These are phyloP conservation scores for Mallotus nudiflorus DNA, from an alignment of 345 rosid species.

Conservation along the genomic window DNA sequence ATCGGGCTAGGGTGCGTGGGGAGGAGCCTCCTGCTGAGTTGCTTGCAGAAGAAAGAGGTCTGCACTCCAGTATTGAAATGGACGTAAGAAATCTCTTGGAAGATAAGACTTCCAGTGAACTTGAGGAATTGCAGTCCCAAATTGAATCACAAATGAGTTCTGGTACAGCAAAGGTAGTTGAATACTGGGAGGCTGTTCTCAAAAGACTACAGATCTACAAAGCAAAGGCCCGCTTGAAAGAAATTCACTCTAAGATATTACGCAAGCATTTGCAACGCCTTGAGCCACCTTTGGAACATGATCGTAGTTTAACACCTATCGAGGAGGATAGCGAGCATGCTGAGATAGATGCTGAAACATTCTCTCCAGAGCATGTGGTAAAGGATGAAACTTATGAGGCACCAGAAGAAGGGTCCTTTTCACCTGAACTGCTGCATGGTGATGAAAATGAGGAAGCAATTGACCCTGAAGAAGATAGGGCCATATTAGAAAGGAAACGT, in stretches of 20 bases:
- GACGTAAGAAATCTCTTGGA: slow-evolving; percentile 79
- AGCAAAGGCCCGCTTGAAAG: slow-evolving; percentile 97
- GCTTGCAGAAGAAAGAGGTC: slow-evolving; percentile 89
- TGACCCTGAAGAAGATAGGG: slow-evolving; percentile 94
- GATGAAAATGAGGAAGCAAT: slow-evolving; percentile 84
- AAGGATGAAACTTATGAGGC: slow-evolving; percentile 51
- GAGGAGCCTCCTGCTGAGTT: slow-evolving; percentile 92
- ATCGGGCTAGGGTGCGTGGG: slow-evolving; percentile 92
- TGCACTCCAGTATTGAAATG: slow-evolving; percentile 83
- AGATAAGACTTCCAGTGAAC: slow-evolving; percentile 71
- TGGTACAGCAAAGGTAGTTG: slow-evolving; percentile 93
- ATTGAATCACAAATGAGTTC: slow-evolving; percentile 82
- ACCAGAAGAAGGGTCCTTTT: slow-evolving; percentile 83
- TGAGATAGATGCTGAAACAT: slow-evolving; percentile 48
- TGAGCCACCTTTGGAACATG: slow-evolving; percentile 58
- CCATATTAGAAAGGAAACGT: slow-evolving; percentile 70
- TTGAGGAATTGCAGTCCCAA: slow-evolving; percentile 61
- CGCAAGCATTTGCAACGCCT: slow-evolving; percentile 72
- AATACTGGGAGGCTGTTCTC: slow-evolving; percentile 95
- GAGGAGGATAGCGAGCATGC: slow-evolving; percentile 59
- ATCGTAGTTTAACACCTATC: slow-evolving; percentile 33
- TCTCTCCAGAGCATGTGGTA: slow-evolving; percentile 64
- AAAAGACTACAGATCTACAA: slow-evolving; percentile 87
- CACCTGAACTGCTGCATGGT: slow-evolving; percentile 83
- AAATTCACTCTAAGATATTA: slow-evolving; percentile 83